Base-by-base conservation (phyloP, 139 green algal genomes). In the Deuterostichococcus epilithicus region DNA sequence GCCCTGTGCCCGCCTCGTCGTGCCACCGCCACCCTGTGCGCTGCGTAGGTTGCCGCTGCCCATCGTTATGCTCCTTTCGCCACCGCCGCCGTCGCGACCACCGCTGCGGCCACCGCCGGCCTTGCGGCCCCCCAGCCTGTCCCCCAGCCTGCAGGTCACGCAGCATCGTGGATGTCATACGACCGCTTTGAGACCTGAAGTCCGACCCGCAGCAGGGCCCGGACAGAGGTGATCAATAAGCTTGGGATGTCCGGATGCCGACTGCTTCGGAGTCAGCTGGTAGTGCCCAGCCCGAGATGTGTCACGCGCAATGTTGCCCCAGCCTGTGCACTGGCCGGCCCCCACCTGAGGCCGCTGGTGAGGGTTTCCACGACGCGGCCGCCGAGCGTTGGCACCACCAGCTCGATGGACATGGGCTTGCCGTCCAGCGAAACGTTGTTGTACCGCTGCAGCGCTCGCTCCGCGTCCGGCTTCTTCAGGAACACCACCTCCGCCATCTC, bases 371-470 rank as follows among this genome's bases (percentile, higher is more conserved):
- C 42, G 52, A 63, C 52, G 52, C 52, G 52, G 70, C 65, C 77
- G 39, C 67, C 63, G 45, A n/a, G 34, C 36, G 22, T 71, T 0
- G 71, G 73, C 26, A 75, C 74, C 37, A 70, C 72, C 23, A 91
- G 68, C 70, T 86, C 73, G 34, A 91, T 89, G 30, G 79, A 63
- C 84, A 92, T 90, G 5, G 82, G 68, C 78, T 88, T 83, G 39
- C 80, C 82, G 70, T 92, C 88, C 52, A 92, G 78, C 26, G 83
- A 65, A 34, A 92, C 78, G 52, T 76, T 75, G 74, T 91, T 86
- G 85, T 92, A 92, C 66, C 70, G 73, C 37, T 86, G 60, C 72
- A 88, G 71, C 1, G 86, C 86, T 20, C 47, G 65, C 65, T 82
- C 68, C 0, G 86, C 87, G 20, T 83, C 75, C 1, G 63, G 45